phyloP scores from a whole-genome alignment of 805 yeast species.

The Hanseniaspora lachancei region DNA sequence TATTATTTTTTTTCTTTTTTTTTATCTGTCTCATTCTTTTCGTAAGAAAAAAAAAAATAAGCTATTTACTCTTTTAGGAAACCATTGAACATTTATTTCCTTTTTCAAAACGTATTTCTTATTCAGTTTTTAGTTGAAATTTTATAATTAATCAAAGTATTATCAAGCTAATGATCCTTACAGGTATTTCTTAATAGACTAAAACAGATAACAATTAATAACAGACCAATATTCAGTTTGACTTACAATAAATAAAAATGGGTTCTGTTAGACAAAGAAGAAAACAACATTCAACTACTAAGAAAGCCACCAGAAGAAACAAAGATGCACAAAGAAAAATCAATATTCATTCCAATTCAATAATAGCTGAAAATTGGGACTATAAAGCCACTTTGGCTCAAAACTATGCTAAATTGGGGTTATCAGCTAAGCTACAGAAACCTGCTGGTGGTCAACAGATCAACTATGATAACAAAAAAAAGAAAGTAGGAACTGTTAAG shows the following conservation, averaged over 20 bases:
- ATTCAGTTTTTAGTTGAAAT: not conserved
- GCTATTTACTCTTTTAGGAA: not conserved
- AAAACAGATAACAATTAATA: not conserved
- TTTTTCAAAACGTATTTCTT: not conserved
- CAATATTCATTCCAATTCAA: slow-evolving; percentile 57
- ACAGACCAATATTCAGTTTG: not conserved
- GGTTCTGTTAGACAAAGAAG: slow-evolving; percentile 74
- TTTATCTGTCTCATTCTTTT: not conserved
- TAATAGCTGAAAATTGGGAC: slow-evolving; percentile 88
- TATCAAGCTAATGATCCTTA: not conserved
- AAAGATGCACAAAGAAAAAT: slow-evolving; percentile 61
- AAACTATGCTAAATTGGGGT: slow-evolving; percentile 73
- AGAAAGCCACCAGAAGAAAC: slow-evolving; percentile 53
- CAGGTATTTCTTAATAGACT: not conserved
- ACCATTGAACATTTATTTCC: not conserved
- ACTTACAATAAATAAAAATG: slow-evolving; percentile 27
- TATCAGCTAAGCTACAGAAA: slow-evolving; percentile 49
- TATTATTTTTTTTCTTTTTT: not conserved
- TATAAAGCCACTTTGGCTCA: slow-evolving; percentile 64
- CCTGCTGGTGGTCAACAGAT: slow-evolving; percentile 76
- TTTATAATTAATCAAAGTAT: not conserved
- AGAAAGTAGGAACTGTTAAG: slow-evolving; percentile 26
- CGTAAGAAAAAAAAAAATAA: not conserved
- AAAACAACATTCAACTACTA: slow-evolving; percentile 59
- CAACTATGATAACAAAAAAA: slow-evolving; percentile 31